Evolutionary conservation across 441 rosid species (phyloP), one percentile per base, ranked within the genome.

Genomic region (Geranium incanum): DNA sequence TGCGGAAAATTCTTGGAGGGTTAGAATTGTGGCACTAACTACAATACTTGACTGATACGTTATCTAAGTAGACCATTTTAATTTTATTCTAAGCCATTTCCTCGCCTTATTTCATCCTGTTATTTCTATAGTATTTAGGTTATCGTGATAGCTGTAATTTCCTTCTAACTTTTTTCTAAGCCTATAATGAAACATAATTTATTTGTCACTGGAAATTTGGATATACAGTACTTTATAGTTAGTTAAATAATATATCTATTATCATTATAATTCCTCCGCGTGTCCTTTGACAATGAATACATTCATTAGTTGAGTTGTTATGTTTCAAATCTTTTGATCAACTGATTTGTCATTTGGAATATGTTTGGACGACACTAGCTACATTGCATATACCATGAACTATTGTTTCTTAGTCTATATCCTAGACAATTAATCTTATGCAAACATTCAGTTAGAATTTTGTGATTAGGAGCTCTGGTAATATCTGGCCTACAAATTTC

Each of bases 381-480:
- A 62, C 36, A 23, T 62, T 8, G 8, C 66, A 18, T 62, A 62
- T 36, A 62, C 37, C n/a, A 21, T 8, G 9, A 19, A 59, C 28
- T 18, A 59, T 59, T 59, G 65, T 59, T 18, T 59, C 65, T 59
- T 28, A 59, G 33, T 59, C 12, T 59, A 28, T 59, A 9, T 19
- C 19, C 3, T 18, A 18, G 23, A 59, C 65, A 18, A 1, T 11
- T 3, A 59, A 19, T 59, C 4, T 9, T 62, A 62, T 23, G 2
- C 36, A 62, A 9, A 6, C 13, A 23, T 11, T 62, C 28, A 19
- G 60, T 52, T 52, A 15, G 15, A 52, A 4, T 52, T 52, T 62
- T 62, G 36, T 62, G 36, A 62, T 62, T 62, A 21, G 66, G 66
- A 23, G 66, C 37, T 62, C 36, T 23, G 66, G 36, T 21, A 23